These are phyloP conservation scores for Malassezia japonica DNA, from an alignment of 1,284 basidiomycete species.

Conservation along the genomic window DNA sequence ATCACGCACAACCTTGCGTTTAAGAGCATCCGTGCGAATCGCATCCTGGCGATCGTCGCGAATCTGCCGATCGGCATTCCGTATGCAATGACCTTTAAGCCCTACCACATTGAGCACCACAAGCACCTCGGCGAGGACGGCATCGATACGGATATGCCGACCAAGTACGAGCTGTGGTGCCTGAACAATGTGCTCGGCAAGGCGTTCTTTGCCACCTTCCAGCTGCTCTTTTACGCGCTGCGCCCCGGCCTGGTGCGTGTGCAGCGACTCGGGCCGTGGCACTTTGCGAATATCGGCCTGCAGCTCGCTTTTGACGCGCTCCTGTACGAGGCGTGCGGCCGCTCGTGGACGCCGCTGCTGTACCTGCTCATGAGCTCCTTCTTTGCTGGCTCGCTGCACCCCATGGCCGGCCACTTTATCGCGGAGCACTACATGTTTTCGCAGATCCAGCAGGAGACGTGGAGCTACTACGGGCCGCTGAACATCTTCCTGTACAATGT, in stretches of 20 bases:
- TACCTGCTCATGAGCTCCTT: conserved; percentile 82
- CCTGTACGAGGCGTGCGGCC: conserved; percentile 35
- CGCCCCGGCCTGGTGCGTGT: conserved; percentile 85
- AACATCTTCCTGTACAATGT: conserved; percentile 94
- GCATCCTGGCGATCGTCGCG: conserved; percentile 74
- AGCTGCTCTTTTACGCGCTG: conserved; percentile 94
- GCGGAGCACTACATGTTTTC: conserved; percentile 58
- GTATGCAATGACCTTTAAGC: conserved; percentile 92
- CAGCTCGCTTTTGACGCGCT: conserved; percentile 66
- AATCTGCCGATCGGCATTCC: conserved; percentile 89
- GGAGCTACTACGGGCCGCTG: conserved; percentile 86
- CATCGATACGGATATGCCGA: conserved; percentile 87
- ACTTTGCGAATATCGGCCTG: conserved; percentile 63
- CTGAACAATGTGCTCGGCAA: conserved; percentile 94
- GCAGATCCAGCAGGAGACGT: conserved; percentile 69
- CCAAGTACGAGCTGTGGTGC: conserved; percentile 68
- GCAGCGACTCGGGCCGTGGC: conserved; percentile 74
- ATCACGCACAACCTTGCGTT: conserved; percentile 98
- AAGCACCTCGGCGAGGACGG: conserved; percentile 92
- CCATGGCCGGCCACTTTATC: conserved; percentile 92
- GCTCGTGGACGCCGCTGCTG: conserved; percentile 45
- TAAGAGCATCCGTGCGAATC: conserved; percentile 70
- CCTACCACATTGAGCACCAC: conserved; percentile 75
- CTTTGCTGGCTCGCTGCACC: conserved; percentile 89
- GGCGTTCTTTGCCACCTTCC: conserved; percentile 95